These are phyloP conservation scores for Septoria linicola DNA, from an alignment of 2,329 filamentous ascomycete species.

Conservation along the genomic window DNA sequence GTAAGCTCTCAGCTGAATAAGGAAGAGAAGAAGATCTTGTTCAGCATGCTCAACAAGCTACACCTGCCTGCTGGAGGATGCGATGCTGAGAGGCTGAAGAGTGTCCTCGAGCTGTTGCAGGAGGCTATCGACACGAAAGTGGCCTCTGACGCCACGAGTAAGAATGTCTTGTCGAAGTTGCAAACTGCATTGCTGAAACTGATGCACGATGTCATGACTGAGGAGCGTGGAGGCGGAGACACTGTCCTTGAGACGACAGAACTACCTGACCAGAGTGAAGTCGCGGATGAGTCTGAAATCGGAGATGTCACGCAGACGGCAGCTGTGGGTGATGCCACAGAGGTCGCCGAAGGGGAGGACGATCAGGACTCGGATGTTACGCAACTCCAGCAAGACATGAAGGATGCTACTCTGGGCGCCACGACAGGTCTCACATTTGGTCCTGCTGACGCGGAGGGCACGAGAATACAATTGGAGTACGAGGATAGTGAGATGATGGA, in stretches of 20 bases:
- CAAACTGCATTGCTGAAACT: conserved; percentile 53
- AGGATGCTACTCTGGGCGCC: conserved; percentile 29
- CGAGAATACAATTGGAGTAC: conserved; percentile 32
- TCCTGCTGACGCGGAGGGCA: conserved; percentile 40
- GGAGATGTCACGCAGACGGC: conserved; percentile 15
- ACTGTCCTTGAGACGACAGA: conserved; percentile 34
- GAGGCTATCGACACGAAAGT: conserved; percentile 52
- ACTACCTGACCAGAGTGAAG: conserved; percentile 16
- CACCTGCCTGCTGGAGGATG: conserved; percentile 62
- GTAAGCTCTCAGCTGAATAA: conserved; percentile 62
- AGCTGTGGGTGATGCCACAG: conserved; percentile 20
- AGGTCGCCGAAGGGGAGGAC: conserved; percentile 20
- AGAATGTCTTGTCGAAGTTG: conserved; percentile 57
- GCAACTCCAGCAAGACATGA: conserved; percentile 31
- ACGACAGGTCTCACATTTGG: conserved; percentile 32
- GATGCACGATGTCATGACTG: conserved; percentile 45
- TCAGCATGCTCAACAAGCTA: conserved; percentile 77
- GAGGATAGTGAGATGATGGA: conserved; percentile 31
- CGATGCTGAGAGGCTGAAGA: conserved; percentile 36
- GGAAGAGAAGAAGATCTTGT: conserved; percentile 81
- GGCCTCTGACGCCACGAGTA: conserved; percentile 53
- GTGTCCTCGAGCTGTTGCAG: conserved; percentile 47
- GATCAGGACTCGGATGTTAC: conserved; percentile 29
- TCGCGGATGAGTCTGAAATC: conserved; percentile 16
- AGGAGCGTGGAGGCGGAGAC: conserved; percentile 36